Conservation (phyloP, 2,329 filamentous ascomycete genomes). For the Erysiphe pulchra region DNA sequence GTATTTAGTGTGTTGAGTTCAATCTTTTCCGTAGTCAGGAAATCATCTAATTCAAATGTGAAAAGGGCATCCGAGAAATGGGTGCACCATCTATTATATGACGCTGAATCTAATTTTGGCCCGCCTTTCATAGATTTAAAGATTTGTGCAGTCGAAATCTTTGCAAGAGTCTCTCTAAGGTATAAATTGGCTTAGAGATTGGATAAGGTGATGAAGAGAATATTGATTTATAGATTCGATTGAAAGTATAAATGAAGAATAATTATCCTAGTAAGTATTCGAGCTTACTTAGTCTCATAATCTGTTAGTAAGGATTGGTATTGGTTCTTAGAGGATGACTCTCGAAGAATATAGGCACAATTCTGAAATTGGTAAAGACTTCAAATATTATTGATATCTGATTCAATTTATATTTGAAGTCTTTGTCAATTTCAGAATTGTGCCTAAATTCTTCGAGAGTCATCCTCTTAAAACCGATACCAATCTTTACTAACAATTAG, state of each 20-base stretch:
- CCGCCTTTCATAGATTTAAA: background rate
- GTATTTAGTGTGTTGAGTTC: background rate
- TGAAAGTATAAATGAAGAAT: background rate
- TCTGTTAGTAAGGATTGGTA: background rate
- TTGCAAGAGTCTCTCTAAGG: background rate
- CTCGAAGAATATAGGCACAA: background rate
- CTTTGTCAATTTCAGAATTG: background rate
- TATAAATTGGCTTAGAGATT: background rate
- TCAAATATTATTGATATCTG: too few species aligned
- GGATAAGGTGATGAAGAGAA: background rate
- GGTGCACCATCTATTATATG: background rate
- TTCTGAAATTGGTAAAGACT: too few species aligned
- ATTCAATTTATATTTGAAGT: too few species aligned
- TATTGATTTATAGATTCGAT: background rate
- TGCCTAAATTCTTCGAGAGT: background rate
- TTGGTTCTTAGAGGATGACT: background rate
- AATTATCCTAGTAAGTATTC: background rate
- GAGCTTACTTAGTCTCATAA: constrained; percentile 1
- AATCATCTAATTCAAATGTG: background rate
- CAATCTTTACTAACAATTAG: background rate
- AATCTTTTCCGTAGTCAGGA: background rate
- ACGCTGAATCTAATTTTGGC: background rate
- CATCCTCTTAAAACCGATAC: background rate
- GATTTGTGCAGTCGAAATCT: background rate
- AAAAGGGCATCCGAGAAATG: background rate